Evolutionary conservation across 345 rosid species (phyloP), one percentile per base, ranked within the genome.

Genomic region (Diplotaxis tenuifolia): DNA sequence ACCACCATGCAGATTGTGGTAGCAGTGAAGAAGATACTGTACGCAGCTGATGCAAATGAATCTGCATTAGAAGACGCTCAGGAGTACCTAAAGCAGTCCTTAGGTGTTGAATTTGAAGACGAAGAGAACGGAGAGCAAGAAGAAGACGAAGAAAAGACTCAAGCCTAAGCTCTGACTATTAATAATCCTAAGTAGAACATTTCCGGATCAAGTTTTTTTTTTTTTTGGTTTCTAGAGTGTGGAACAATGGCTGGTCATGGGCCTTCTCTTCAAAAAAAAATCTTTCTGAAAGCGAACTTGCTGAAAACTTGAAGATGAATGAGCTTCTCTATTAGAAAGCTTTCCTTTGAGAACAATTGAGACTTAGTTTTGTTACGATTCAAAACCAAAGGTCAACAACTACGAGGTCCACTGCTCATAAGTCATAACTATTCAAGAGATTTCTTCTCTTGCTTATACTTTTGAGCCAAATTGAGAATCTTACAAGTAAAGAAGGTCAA

Each of bases 21-120:
- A 27, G 99, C 93, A 62, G 78, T 95, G 65, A 95, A 87, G 87
- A 91, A 88, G 83, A 88, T 94, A 83, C 45, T 94, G 53, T 94
- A 91, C 59, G 95, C 97, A 58, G 90, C 86, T 0, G 93, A 91
- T 71, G 88, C 85, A 7, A 81, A 88, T 72, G 90, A 88, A 74
- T 89, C 95, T 5, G 87, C 88, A 50, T 86, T 89, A 10, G 88
- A 81, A 61, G 98, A 89, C 77, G 96, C 97, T 47, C 90, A 87
- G 77, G 93, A 85, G 73, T 88, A 85, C 67, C 38, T 91, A 38
- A 63, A 65, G 16, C 82, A 81, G 58, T 62, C 79, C 59, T 34
- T 71, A 71, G 60, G 66, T 62, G 58, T 58, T 6, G 88, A 60
- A 7, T 92, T 73, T 52, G 65, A 70, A 19, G 82, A 47, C 5